Evolutionary conservation across 352 stramenopile species (phyloP).

Genomic region (Blastocystis hominis): DNA sequence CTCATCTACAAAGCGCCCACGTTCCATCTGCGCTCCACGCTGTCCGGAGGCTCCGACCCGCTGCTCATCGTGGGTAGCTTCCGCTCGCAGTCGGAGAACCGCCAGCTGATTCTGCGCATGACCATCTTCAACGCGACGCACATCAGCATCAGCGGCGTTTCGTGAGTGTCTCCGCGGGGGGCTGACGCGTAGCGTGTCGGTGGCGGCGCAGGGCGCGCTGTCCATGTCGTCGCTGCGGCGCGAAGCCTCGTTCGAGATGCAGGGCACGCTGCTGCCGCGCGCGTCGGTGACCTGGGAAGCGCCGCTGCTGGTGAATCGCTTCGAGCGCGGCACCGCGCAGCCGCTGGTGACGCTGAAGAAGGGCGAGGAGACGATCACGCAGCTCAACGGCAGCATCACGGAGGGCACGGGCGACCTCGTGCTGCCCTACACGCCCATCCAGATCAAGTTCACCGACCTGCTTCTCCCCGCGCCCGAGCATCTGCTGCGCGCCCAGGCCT

Average conservation of each 20-base stretch:
- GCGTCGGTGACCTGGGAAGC: constrained; percentile 54
- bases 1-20: constrained; percentile 34
- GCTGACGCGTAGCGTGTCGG: background rate
- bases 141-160: constrained; percentile 32
- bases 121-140: constrained; percentile 49
- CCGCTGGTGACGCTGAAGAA: constrained; percentile 49
- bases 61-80: constrained; percentile 53
- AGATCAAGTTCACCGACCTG: constrained; percentile 58
- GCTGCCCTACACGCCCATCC: constrained; percentile 54
- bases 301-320: constrained; percentile 37
- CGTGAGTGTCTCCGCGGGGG: background rate
- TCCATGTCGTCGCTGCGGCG: background rate
- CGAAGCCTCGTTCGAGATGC: constrained; percentile 52
- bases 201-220: constrained; percentile 40
- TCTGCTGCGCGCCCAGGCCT: constrained; percentile 32
- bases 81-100: constrained; percentile 30
- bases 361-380: background rate
- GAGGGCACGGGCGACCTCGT: constrained; percentile 49
- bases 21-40: constrained; percentile 40
- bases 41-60: constrained; percentile 43
- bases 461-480: constrained; percentile 30
- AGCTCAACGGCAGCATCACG: constrained; percentile 21
- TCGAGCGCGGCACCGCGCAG: constrained; percentile 55
- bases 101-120: constrained; percentile 55
- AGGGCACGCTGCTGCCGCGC: constrained; percentile 27